Base-by-base conservation (phyloP, 371 early-diverging fungal genomes). In the Mortierella polycephala region DNA sequence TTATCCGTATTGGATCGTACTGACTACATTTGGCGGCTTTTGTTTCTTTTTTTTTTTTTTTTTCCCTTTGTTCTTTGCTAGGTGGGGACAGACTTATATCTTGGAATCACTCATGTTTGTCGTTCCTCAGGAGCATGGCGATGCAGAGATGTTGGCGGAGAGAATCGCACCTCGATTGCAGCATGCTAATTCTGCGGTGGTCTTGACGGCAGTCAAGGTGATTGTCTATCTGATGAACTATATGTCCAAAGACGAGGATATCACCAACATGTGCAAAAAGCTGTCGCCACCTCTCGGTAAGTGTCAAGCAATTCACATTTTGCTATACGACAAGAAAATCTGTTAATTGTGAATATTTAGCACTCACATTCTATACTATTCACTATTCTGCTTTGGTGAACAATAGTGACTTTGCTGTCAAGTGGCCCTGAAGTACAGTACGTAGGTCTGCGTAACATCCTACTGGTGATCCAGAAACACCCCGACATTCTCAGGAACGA, bases 161-260 rank as follows among this genome's bases (percentile, higher is more conserved):
- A 93, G 98, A 55, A 95, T 98, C 7, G 60, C 95, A 41, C 96
- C 99, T 37, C 86, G 99, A 49, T 82, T 99, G 40, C 97, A 97
- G 82, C 99, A 99, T 82, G 97, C 95, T 37, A 99, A 99, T 80
- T 92, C 96, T 23, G 93, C 94, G 57, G 97, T 99, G 3, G 98
- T 98, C 2, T 82, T 98, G 67, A 88, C 93, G 5, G 91, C 97
- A 3, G 90, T 96, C 62, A 93, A 95, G 82, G 93, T 97, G 21
- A 88, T 94, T 42, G 87, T 96, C 84, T 95, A 96, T 64, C 84
- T 96, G 64, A 90, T 97, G 94, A 94, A 95, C 63, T 96, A 96
- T 68, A 87, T 97, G 83, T 74, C 81, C 37, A 87, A 87, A 47
- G 92, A 93, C 18, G 92, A 95, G 18, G 85, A 92, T 54, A 79